A percentile compares a stretch with the other conserved stretches of the same genome.
Conservation (phyloP, 441 rosid genomes). For the Daphne laureola region DNA sequence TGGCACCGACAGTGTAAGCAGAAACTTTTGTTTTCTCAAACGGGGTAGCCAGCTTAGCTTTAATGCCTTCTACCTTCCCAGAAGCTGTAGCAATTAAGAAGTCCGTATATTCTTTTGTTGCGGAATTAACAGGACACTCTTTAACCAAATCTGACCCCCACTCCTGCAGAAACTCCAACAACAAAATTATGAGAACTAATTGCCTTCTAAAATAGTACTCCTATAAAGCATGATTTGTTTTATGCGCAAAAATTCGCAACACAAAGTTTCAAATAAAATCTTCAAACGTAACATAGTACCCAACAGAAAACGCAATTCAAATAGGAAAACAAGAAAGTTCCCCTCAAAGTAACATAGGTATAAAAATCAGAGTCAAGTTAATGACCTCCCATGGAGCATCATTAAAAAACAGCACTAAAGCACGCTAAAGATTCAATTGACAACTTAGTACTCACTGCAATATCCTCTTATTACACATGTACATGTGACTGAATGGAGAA, state of each 20-base stretch:
- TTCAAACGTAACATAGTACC: background rate
- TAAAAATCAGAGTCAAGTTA: slow-evolving; percentile 6
- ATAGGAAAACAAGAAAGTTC: background rate
- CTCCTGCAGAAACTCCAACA: slow-evolving; percentile 48
- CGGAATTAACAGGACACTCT: slow-evolving; percentile 44
- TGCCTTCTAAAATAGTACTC: background rate
- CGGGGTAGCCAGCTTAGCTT: slow-evolving; percentile 89
- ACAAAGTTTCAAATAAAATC: slow-evolving; percentile 3
- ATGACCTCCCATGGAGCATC: background rate
- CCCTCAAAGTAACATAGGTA: background rate
- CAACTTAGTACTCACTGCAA: too few species aligned
- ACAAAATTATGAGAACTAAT: slow-evolving; percentile 1
- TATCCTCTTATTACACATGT: too few species aligned
- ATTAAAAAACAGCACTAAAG: background rate
- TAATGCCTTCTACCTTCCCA: slow-evolving; percentile 85
- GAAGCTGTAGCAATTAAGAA: slow-evolving; percentile 91
- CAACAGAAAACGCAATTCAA: background rate
- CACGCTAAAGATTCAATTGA: too few species aligned
- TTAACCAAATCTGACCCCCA: slow-evolving; percentile 60
- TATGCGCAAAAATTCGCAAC: too few species aligned
- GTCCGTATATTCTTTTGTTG: slow-evolving; percentile 71
- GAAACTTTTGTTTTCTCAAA: slow-evolving; percentile 94
- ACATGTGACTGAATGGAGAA: too few species aligned
- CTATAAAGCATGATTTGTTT: slow-evolving; percentile 2
- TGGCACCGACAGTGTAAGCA: slow-evolving; percentile 83